These are phyloP conservation scores for Colletotrichum endophyticum DNA, from an alignment of 2,329 filamentous ascomycete species.

Conservation along the genomic window DNA sequence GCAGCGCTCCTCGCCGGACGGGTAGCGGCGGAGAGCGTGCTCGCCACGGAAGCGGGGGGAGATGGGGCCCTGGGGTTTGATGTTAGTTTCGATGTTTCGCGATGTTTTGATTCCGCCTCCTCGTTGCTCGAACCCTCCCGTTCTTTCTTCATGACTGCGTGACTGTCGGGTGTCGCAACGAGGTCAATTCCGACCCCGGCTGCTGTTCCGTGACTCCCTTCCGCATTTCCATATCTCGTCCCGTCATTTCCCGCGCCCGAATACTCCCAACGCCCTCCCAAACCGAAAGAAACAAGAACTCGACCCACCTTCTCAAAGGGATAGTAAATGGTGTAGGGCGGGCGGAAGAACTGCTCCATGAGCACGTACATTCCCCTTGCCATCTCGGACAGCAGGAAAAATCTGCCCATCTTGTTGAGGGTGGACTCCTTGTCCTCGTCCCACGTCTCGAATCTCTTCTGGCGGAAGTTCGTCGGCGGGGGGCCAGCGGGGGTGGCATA, in stretches of 20 bases:
- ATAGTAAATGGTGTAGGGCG: constrained; percentile 98
- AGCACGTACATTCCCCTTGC: constrained; percentile 97
- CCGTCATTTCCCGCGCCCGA: not conserved
- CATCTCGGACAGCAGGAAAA: constrained; percentile 96
- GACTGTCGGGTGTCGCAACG: not conserved
- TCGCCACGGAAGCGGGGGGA: constrained; percentile 98
- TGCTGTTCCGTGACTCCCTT: not conserved
- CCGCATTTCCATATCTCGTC: not conserved
- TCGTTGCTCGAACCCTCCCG: not conserved
- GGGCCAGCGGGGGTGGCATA: constrained; percentile 78
- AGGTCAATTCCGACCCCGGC: not conserved
- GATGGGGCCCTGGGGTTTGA: constrained; percentile 73
- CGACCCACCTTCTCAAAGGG: constrained; percentile 88
- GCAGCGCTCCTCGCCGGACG: constrained; percentile 96
- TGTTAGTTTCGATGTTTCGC: not conserved
- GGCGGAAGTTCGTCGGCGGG: constrained; percentile 81
- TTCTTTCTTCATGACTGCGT: fast-evolving
- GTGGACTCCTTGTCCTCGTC: constrained; percentile 78
- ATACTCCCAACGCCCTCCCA: not conserved
- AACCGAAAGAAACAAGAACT: not conserved
- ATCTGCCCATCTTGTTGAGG: constrained; percentile 86
- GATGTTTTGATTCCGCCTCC: not conserved
- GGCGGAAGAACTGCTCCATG: constrained; percentile 97
- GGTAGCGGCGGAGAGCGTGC: constrained; percentile 94
- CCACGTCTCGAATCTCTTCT: constrained; percentile 77